Base-by-base conservation (phyloP, 352 stramenopile genomes). In the Hyaloperonospora arabidopsidis region DNA sequence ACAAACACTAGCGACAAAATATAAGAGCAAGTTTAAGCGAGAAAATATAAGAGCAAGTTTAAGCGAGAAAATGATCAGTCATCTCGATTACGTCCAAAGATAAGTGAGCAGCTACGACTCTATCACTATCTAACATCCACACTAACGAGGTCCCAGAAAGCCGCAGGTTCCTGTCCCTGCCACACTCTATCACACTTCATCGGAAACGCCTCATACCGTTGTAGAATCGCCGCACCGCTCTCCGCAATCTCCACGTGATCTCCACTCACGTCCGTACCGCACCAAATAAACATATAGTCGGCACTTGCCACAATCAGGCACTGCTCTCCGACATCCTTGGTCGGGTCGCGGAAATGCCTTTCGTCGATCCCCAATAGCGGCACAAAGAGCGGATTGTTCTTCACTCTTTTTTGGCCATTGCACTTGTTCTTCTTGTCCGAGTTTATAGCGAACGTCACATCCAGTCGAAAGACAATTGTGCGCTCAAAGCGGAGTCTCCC, bases 211-310 rank as follows among this genome's bases (percentile, higher is more conserved):
- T 93, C 84, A 54, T 81, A 93, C 41, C 54, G 62, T 63, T 93
- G 84, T 49, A 93, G 59, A 25, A 93, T 63, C 49, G 72, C 59
- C 25, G 70, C 74, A 6, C 77, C 84, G 22, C 77, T 57, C 59
- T 87, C 75, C 2, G 75, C 77, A 6, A 75, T 72, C 38, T 89
- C 72, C 22, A 89, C 55, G 28, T 79, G 70, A 21, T 72, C 53
- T 23, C 74, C 68, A 36, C 51, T 72, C 22, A 75, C 79, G 38
- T 76, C 68, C 15, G 67, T 63, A 43, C 84, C 84, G 69, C 76
- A 90, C 84, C 84, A 93, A 58, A 93, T 63, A 52, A 80, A 88
- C 70, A 87, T 78, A 60, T 82, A 89, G 57, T 90, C 79, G 18
- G 74, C 55, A 54, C 65, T 84, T 35, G 76, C 72, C 36, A 93